Evolutionary conservation across 176 grass and related monocot species (phyloP).

Genomic region (Triticum aestivum): DNA sequence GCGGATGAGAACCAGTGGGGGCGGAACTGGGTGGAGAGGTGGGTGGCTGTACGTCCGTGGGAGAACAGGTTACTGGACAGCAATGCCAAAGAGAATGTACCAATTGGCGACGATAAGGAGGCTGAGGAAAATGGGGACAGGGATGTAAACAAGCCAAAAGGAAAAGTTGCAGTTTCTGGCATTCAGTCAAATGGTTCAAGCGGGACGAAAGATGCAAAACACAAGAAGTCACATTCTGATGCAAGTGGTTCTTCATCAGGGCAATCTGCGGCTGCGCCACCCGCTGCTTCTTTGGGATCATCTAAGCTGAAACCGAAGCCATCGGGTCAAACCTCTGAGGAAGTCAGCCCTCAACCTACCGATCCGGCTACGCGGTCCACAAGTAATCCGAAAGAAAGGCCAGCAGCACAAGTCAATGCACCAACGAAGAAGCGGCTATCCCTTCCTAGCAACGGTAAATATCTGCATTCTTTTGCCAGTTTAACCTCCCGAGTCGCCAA

Average conservation of each 20-base stretch:
- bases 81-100: conserved; percentile 56
- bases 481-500: fast-evolving
- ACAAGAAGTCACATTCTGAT: conserved; percentile 56
- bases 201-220: conserved; percentile 35
- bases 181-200: conserved; percentile 26
- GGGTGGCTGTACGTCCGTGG: conserved; percentile 97
- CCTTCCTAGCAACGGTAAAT: conserved; percentile 71
- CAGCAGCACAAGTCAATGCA: conserved; percentile 16
- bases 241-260: conserved; percentile 61
- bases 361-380: conserved; percentile 49
- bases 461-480: not conserved
- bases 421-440: conserved; percentile 65
- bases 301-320: conserved; percentile 45
- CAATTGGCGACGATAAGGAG: conserved; percentile 24
- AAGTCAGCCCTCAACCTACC: conserved; percentile 50
- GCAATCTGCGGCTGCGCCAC: conserved; percentile 36
- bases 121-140: conserved; percentile 33
- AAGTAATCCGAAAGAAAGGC: conserved; percentile 86
- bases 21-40: conserved; percentile 86
- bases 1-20: conserved; percentile 78
- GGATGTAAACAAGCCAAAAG: conserved; percentile 44
- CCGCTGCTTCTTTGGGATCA: conserved; percentile 30
- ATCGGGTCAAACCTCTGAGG: conserved; percentile 48
- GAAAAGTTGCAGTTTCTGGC: conserved; percentile 21
- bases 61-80: conserved; percentile 81